Conservation (phyloP, 2,329 filamentous ascomycete species). For the Colletotrichum lindemuthianum region DNA sequence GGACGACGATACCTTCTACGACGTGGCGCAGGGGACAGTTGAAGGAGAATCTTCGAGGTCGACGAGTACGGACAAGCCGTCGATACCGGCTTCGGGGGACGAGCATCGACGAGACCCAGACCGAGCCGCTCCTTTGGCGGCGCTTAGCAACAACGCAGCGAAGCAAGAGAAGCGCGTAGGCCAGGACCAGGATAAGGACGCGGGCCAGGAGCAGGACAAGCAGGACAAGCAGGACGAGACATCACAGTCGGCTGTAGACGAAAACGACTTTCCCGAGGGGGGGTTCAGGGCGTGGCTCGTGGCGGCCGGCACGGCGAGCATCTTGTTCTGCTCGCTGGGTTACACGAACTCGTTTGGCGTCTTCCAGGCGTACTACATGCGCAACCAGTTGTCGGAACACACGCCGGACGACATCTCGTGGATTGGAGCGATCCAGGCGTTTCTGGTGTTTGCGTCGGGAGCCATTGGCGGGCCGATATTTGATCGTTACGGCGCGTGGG, state of each 20-base stretch:
- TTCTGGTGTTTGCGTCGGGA: constrained; percentile 40
- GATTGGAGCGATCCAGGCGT: constrained; percentile 41
- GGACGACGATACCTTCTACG: background rate
- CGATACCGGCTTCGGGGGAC: too few species aligned
- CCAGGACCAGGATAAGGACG: background rate
- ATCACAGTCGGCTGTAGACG: constrained; percentile 3
- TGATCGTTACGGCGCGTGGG: constrained; percentile 38
- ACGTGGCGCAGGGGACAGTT: too few species aligned
- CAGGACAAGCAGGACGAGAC: constrained; percentile 20
- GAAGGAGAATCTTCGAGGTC: too few species aligned
- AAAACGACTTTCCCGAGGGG: constrained; percentile 42
- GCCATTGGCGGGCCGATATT: constrained; percentile 37
- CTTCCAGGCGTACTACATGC: constrained; percentile 43
- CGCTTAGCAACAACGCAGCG: background rate
- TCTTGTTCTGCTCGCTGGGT: constrained; percentile 45
- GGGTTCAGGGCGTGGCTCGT: constrained; percentile 53
- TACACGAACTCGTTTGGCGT: constrained; percentile 43
- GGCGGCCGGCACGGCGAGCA: constrained; percentile 46
- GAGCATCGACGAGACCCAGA: too few species aligned
- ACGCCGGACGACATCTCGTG: constrained; percentile 41
- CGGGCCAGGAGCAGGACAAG: background rate
- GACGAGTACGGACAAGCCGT: too few species aligned
- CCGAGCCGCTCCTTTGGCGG: background rate
- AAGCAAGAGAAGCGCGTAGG: background rate
- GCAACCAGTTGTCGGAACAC: constrained; percentile 38